phyloP scores from a whole-genome alignment of 192 early-diverging fungal genomes.

The Umbelopsis sp. region DNA sequence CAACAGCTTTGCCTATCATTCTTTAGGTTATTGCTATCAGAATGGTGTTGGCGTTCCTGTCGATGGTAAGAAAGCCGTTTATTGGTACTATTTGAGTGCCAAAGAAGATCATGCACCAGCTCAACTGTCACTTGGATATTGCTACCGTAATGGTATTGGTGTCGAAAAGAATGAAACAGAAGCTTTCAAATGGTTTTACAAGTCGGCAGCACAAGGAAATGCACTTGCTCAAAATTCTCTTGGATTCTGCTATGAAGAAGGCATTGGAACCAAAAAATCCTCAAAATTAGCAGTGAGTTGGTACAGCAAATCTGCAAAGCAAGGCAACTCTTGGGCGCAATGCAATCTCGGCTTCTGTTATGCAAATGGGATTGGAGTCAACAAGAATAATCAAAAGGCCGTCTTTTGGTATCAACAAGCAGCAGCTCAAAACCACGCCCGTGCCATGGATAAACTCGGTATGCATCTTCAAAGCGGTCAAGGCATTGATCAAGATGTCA shows the following conservation, averaged over 20 bases:
- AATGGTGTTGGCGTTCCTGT: conserved; percentile 56
- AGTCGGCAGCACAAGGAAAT: conserved; percentile 69
- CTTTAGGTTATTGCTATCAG: conserved; percentile 58
- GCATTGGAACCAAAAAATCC: conserved; percentile 63
- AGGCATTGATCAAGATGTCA: conserved; percentile 47
- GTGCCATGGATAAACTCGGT: conserved; percentile 56
- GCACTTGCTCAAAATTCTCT: conserved; percentile 79
- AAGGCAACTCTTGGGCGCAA: conserved; percentile 81
- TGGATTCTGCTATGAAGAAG: conserved; percentile 81
- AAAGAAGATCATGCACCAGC: conserved; percentile 58
- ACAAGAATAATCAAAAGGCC: conserved; percentile 50
- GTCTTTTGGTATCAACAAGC: conserved; percentile 60
- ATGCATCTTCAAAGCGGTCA: conserved; percentile 53
- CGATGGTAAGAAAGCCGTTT: conserved; percentile 52
- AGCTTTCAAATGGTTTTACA: conserved; percentile 65
- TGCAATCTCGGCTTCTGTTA: conserved; percentile 81
- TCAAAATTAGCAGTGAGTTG: conserved; percentile 61
- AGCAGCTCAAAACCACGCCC: conserved; percentile 58
- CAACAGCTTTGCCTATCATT: conserved; percentile 59
- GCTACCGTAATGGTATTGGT: conserved; percentile 62
- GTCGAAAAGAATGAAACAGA: conserved; percentile 45
- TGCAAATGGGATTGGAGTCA: conserved; percentile 75
- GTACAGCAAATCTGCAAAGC: conserved; percentile 65
- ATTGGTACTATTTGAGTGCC: conserved; percentile 56
- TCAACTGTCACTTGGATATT: conserved; percentile 57